Percentiles rank a stretch among this genome's conserved stretches.
Evolutionary conservation across 768 basidiomycete species (phyloP).

Genomic region (Amanita brunnescens): DNA sequence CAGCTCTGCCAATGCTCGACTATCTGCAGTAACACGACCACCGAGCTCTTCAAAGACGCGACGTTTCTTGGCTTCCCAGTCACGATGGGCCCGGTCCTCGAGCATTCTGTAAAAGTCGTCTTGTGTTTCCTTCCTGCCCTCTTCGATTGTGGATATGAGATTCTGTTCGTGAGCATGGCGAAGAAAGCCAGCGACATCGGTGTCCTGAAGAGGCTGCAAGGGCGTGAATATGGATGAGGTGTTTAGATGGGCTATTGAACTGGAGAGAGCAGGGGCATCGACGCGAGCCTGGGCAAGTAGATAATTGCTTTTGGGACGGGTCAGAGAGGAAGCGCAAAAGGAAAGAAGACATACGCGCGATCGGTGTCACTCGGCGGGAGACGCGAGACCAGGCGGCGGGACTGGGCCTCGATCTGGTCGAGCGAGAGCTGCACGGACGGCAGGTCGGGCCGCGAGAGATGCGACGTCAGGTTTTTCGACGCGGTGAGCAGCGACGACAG

Average conservation of each 20-base stretch:
- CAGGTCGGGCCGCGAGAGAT: slow-evolving; percentile 71
- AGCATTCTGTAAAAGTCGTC: slow-evolving; percentile 77
- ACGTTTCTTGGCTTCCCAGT: slow-evolving; percentile 90
- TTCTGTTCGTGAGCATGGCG: slow-evolving; percentile 94
- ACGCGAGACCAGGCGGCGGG: slow-evolving; percentile 70
- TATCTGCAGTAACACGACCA: slow-evolving; percentile 50
- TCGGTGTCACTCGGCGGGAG: slow-evolving; percentile 55
- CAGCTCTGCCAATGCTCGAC: slow-evolving; percentile 45
- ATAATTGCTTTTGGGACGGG: slow-evolving; percentile 53
- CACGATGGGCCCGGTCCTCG: slow-evolving; percentile 63
- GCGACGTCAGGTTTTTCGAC: slow-evolving; percentile 66
- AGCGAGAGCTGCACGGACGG: slow-evolving; percentile 85
- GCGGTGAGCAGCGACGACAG: slow-evolving; percentile 64
- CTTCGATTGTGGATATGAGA: slow-evolving; percentile 89
- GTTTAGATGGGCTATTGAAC: slow-evolving; percentile 77
- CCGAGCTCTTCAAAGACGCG: slow-evolving; percentile 87
- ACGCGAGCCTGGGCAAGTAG: slow-evolving; percentile 91
- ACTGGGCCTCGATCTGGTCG: slow-evolving; percentile 93
- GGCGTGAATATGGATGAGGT: slow-evolving; percentile 79
- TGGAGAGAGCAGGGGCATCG: slow-evolving; percentile 81
- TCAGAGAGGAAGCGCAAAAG: slow-evolving; percentile 2
- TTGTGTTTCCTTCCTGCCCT: slow-evolving; percentile 78
- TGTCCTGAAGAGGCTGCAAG: slow-evolving; percentile 88
- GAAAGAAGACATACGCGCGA: slow-evolving; percentile 50
- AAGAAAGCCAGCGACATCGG: slow-evolving; percentile 87